These are phyloP conservation scores for Didymella pinodella DNA, from an alignment of 2,329 filamentous ascomycete species.

Conservation along the genomic window DNA sequence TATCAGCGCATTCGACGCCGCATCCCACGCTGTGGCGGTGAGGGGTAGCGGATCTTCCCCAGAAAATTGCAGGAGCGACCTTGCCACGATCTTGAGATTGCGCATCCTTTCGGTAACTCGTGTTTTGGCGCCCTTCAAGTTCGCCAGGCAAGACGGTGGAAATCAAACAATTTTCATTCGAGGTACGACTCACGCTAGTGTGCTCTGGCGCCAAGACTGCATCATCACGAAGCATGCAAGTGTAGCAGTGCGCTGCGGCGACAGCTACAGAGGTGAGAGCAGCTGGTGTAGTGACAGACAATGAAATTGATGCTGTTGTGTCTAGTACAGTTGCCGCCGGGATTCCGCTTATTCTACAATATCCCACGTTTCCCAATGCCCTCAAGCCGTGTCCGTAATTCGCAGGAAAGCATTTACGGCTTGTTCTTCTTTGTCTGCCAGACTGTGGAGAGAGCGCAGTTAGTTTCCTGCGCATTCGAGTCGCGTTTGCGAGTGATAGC, in stretches of 20 bases:
- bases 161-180: slow-evolving; percentile 26
- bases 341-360: slow-evolving; percentile 46
- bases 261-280: slow-evolving; percentile 6
- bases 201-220: slow-evolving; percentile 17
- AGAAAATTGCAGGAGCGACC: slow-evolving; percentile 68
- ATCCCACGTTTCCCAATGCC: slow-evolving; percentile 28
- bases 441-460: slow-evolving; percentile 54
- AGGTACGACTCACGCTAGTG: slow-evolving; percentile 25
- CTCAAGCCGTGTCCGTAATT: slow-evolving; percentile 27
- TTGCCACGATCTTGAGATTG: slow-evolving; percentile 82
- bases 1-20: slow-evolving; percentile 76
- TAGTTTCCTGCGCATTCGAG: slow-evolving; percentile 24
- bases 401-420: slow-evolving; percentile 34
- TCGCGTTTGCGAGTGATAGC: slow-evolving; percentile 31
- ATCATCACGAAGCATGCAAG: slow-evolving; percentile 20
- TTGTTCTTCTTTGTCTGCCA: slow-evolving; percentile 73
- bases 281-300: slow-evolving; percentile 34
- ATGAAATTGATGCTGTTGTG: slow-evolving; percentile 48
- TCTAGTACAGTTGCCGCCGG: slow-evolving; percentile 43
- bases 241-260: slow-evolving; percentile 12
- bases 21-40: slow-evolving; percentile 86
- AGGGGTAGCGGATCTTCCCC: slow-evolving; percentile 64
- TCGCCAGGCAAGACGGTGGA: slow-evolving; percentile 19
- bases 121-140: slow-evolving; percentile 16
- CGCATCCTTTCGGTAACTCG: slow-evolving; percentile 67